Base-by-base conservation (phyloP, 768 basidiomycete species). In the Sarcodon sp. region DNA sequence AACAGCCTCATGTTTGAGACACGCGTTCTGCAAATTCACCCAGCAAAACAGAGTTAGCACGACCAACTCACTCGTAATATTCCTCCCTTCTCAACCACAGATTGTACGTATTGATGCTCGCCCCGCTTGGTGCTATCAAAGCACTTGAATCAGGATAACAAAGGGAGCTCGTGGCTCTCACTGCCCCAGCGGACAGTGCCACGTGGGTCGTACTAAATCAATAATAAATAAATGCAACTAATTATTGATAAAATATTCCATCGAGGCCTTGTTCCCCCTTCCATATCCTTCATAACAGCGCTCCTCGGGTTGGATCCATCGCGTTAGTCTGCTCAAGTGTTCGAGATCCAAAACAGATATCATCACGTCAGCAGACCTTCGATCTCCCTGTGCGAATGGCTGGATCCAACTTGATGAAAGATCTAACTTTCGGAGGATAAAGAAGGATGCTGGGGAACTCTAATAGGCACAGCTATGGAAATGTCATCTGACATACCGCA, bases 341-440 rank as follows among this genome's bases (percentile, higher is more conserved):
- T 66, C 60, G 13, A 63, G 55, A n/a, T 54, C 53, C 10, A 61
- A 61, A 44, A 61, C 59, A 35, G 49, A 56, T 32, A 73, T 55
- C 46, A 86, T 71, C 47, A 79, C 74, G 33, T 71, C 61, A 0
- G 80, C 83, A 16, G 60, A 72, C 38, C 79, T 74, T 10, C 69
- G 66, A 55, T 85, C 79, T 7, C 69, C 66, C 5, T 84, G 84
- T 6, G 78, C 74, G 65, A 86, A 81, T 0, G 84, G 83, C 61
- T 82, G 76, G 61, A 86, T 87, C 61, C 70, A 66, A 33, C 66
- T n/a, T 47, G 44, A 62, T 74, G 64, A 78, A 80, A 54, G 82
- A 59, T 60, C 71, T 81, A 1, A 66, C 53, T 12, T 68, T 58
- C 0, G 80, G 77, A 18, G 75, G 66, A 33, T 27, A 75, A 72